A percentile compares a stretch with the other conserved stretches of the same genome.
These are phyloP conservation scores for Strigomonas culicis DNA, from an alignment of 208 protist species.

Conservation along the genomic window DNA sequence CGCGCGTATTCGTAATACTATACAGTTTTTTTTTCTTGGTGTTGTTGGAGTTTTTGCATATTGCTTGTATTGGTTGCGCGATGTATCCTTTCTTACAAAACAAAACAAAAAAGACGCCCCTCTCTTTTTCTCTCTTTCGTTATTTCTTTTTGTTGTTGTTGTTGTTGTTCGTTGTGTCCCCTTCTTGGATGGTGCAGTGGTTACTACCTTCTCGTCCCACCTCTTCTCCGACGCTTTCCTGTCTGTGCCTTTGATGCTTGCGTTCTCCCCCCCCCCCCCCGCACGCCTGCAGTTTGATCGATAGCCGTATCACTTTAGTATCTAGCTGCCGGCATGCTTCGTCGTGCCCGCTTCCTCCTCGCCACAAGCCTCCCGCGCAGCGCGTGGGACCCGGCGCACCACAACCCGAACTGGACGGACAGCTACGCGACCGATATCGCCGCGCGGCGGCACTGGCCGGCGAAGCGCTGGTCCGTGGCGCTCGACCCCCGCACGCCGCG, in stretches of 20 bases:
- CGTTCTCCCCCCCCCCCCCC: neutral
- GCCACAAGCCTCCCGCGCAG: slow-evolving; percentile 69
- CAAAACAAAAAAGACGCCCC: neutral
- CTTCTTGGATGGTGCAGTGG: neutral
- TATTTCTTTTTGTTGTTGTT: slow-evolving; percentile 1
- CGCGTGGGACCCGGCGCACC: slow-evolving; percentile 80
- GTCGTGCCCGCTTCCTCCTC: slow-evolving; percentile 24
- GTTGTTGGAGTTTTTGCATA: neutral
- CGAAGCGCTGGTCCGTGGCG: slow-evolving; percentile 78
- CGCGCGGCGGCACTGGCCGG: slow-evolving; percentile 78
- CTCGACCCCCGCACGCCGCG: slow-evolving; percentile 80
- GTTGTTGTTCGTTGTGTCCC: neutral
- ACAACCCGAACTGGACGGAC: slow-evolving; percentile 85
- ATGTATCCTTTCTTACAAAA: neutral
- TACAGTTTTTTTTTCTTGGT: neutral
- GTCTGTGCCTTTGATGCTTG: neutral
- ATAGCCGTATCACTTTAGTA: slow-evolving; percentile 11
- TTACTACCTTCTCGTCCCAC: neutral
- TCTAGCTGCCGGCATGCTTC: slow-evolving; percentile 22
- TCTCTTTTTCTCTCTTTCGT: slow-evolving; percentile 19
- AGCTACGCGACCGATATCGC: slow-evolving; percentile 73
- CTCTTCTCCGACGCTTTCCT: neutral
- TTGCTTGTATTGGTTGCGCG: neutral
- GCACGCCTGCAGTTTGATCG: neutral
- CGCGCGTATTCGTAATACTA: neutral